These are phyloP conservation scores for Pseudopyrenochaeta lycopersici DNA, from an alignment of 2,329 filamentous ascomycete species.

Conservation along the genomic window DNA sequence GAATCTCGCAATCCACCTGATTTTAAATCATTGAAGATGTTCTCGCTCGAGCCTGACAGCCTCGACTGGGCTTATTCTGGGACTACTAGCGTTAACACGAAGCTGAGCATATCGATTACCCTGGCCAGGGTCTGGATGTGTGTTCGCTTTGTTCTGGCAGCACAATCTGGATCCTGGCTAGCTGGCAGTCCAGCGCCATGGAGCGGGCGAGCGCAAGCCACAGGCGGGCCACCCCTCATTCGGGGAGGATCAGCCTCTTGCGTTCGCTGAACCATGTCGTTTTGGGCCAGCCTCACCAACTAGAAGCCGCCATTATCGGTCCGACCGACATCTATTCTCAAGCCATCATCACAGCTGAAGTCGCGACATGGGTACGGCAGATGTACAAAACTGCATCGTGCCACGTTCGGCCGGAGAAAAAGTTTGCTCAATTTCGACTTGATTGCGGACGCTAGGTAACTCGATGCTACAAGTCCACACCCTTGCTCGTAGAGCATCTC, in stretches of 20 bases:
- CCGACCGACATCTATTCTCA: conserved; percentile 14
- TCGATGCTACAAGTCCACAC: conserved; percentile 21
- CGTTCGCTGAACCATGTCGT: conserved; percentile 21
- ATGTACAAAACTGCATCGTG: conserved; percentile 32
- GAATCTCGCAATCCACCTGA: neutral
- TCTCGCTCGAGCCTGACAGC: neutral
- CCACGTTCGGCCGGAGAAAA: conserved; percentile 22
- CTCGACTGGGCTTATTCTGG: neutral
- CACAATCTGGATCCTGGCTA: conserved; percentile 21
- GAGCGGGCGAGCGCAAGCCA: conserved; percentile 34
- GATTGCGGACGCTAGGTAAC: conserved; percentile 29
- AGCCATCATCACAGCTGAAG: conserved; percentile 33
- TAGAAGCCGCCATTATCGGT: conserved; percentile 33
- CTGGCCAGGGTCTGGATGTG: neutral
- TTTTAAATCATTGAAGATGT: too few relatives aligned
- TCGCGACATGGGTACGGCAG: conserved; percentile 23
- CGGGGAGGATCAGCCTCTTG: conserved; percentile 21
- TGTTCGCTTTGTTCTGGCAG: conserved; percentile 9
- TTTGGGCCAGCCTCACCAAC: conserved; percentile 36
- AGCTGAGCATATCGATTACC: neutral
- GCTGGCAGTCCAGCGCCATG: conserved; percentile 24
- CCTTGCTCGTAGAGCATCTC: conserved; percentile 20
- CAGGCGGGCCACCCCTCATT: conserved; percentile 13
- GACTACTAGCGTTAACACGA: neutral
- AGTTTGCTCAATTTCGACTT: conserved; percentile 12